These are phyloP conservation scores for Hypocreales sp. DNA, from an alignment of 2,329 filamentous ascomycete species.

Conservation along the genomic window DNA sequence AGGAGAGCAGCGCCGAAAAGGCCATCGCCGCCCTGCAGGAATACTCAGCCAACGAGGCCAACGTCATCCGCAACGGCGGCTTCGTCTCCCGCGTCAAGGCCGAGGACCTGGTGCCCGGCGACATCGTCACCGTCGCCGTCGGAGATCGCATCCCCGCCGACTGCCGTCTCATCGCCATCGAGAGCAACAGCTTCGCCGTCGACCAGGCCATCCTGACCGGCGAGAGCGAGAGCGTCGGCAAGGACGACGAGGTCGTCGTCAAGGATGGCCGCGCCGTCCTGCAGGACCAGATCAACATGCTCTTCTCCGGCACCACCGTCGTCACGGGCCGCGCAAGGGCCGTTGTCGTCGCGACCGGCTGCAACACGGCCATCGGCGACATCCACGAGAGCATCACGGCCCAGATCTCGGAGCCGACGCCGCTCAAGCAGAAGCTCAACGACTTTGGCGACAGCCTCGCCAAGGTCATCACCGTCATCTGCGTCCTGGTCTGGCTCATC, in stretches of 20 bases:
- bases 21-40: constrained; percentile 95
- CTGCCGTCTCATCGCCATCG: constrained; percentile 75
- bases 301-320: constrained; percentile 96
- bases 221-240: constrained; percentile 92
- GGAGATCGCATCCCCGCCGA: constrained; percentile 92
- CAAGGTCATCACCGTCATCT: constrained; percentile 97
- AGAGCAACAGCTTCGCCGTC: constrained; percentile 93
- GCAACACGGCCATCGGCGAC: constrained; percentile 87
- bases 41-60: constrained; percentile 97
- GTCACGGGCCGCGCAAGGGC: constrained; percentile 88
- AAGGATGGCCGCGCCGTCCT: constrained; percentile 76
- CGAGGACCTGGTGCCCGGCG: constrained; percentile 92
- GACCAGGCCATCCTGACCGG: constrained; percentile 96
- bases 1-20: constrained; percentile 97
- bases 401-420: constrained; percentile 94
- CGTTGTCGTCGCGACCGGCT: constrained; percentile 78
- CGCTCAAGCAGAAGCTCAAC: constrained; percentile 96
- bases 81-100: constrained; percentile 73
- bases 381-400: constrained; percentile 98
- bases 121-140: constrained; percentile 75
- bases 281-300: constrained; percentile 94
- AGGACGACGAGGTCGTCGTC: constrained; percentile 53
- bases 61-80: constrained; percentile 69
- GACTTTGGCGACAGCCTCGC: constrained; percentile 93
- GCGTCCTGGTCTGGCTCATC: constrained; percentile 92